phyloP scores from a whole-genome alignment of 495 filamentous ascomycete species.

The Aspergillus cristatus region DNA sequence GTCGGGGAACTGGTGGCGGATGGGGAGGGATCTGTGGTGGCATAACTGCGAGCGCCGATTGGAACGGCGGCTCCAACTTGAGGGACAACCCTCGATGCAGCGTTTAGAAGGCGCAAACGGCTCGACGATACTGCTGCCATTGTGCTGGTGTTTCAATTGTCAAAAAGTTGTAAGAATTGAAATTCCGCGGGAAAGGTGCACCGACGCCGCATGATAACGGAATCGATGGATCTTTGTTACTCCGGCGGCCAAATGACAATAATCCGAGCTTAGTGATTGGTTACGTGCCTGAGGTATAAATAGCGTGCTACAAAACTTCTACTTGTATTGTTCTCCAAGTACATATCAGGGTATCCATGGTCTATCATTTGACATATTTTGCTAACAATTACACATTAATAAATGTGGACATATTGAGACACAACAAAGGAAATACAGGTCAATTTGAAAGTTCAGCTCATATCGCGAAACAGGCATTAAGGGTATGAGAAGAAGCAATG shows the following conservation, averaged over 20 bases:
- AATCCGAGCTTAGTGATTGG: neutral
- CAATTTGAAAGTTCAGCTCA: too few species aligned
- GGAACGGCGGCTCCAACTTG: conserved; percentile 8
- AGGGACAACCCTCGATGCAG: conserved; percentile 16
- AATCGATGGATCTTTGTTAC: conserved; percentile 5
- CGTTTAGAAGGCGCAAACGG: conserved; percentile 27
- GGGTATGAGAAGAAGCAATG: neutral
- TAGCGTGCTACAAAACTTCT: too few species aligned
- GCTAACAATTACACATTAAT: too few species aligned
- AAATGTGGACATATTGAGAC: too few species aligned
- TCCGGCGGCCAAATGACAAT: conserved; percentile 2
- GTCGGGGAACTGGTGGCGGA: conserved; percentile 21
- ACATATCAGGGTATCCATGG: too few species aligned
- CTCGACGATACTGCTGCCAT: conserved; percentile 30
- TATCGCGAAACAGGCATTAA: too few species aligned
- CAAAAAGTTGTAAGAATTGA: conserved; percentile 15
- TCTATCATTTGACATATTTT: too few species aligned
- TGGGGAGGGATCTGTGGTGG: conserved; percentile 30
- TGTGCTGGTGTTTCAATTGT: conserved; percentile 5
- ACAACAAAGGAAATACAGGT: too few species aligned
- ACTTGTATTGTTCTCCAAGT: too few species aligned
- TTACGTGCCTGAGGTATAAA: too few species aligned
- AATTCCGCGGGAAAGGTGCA: conserved; percentile 23
- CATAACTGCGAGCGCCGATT: conserved; percentile 25
- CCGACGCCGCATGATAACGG: conserved; percentile 7